A percentile compares a stretch with the other conserved stretches of the same genome.
Evolutionary conservation across 805 yeast genomes (phyloP).

Genomic region (Starmerella tilneyi): DNA sequence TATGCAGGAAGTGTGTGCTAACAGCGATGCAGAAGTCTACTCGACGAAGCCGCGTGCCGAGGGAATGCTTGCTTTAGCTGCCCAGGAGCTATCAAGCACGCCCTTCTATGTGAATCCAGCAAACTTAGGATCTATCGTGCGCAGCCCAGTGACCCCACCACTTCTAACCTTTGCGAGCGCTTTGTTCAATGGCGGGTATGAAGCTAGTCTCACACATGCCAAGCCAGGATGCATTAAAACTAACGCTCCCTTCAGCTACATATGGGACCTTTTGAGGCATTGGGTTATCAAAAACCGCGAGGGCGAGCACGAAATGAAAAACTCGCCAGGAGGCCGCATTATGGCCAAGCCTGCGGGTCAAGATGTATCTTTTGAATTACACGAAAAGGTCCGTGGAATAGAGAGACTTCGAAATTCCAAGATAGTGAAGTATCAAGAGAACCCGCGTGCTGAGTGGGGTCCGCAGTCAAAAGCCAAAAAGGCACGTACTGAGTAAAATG

Average conservation of each 20-base stretch:
- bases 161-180: conserved; percentile 64
- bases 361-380: conserved; percentile 45
- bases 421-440: conserved; percentile 79
- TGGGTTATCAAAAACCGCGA: conserved; percentile 42
- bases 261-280: conserved; percentile 62
- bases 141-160: conserved; percentile 71
- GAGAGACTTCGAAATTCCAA: conserved; percentile 60
- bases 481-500: conserved; percentile 6
- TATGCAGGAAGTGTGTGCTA: conserved; percentile 46
- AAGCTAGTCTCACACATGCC: conserved; percentile 82
- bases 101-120: conserved; percentile 83
- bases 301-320: conserved; percentile 32
- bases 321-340: conserved; percentile 30
- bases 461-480: conserved; percentile 58
- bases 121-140: conserved; percentile 60
- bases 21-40: conserved; percentile 47
- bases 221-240: conserved; percentile 79
- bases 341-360: conserved; percentile 26
- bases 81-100: conserved; percentile 47
- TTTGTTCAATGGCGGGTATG: conserved; percentile 69
- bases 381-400: conserved; percentile 48
- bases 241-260: conserved; percentile 70
- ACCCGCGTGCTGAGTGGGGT: conserved; percentile 95
- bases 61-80: conserved; percentile 86
- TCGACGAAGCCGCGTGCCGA: conserved; percentile 74